Conservation (phyloP, 2,329 filamentous ascomycete species). For the Trichoderma simmonsii region DNA sequence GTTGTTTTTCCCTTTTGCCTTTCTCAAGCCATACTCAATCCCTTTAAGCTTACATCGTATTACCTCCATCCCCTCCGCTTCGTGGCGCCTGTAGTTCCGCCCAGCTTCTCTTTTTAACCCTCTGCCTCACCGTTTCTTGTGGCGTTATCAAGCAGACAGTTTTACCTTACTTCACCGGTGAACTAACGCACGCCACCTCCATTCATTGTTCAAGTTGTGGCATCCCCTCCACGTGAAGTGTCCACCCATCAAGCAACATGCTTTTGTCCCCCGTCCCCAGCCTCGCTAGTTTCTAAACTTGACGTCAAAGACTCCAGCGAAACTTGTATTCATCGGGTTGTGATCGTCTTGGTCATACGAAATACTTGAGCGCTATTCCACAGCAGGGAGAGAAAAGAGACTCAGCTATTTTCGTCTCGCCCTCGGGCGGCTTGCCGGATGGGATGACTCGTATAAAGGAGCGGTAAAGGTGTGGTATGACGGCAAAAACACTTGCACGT, state of each 20-base stretch:
- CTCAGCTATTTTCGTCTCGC: not conserved
- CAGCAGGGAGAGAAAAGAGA: not conserved
- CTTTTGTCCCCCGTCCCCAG: not conserved
- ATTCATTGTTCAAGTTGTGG: not conserved
- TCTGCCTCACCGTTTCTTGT: not conserved
- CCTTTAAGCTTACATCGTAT: conserved; percentile 17
- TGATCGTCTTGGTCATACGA: not conserved
- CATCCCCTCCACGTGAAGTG: not conserved
- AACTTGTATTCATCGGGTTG: not conserved
- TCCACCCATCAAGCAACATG: not conserved
- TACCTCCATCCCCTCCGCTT: conserved; percentile 5
- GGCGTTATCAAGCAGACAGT: not conserved
- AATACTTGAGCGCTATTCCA: not conserved
- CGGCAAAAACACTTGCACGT: not conserved
- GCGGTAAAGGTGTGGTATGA: not conserved
- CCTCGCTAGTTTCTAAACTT: not conserved
- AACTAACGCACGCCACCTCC: not conserved
- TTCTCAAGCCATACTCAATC: not conserved
- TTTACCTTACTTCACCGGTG: not conserved
- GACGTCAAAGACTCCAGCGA: conserved; percentile 3
- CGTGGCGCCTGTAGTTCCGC: not conserved
- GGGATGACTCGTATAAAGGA: not conserved
- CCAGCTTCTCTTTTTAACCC: not conserved
- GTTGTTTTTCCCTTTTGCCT: too few species aligned
- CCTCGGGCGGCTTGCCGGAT: not conserved